Evolutionary conservation across 805 yeast genomes (phyloP), one percentile per base, ranked within the genome.

Genomic region (Sugiyamaella qingdaonensis): DNA sequence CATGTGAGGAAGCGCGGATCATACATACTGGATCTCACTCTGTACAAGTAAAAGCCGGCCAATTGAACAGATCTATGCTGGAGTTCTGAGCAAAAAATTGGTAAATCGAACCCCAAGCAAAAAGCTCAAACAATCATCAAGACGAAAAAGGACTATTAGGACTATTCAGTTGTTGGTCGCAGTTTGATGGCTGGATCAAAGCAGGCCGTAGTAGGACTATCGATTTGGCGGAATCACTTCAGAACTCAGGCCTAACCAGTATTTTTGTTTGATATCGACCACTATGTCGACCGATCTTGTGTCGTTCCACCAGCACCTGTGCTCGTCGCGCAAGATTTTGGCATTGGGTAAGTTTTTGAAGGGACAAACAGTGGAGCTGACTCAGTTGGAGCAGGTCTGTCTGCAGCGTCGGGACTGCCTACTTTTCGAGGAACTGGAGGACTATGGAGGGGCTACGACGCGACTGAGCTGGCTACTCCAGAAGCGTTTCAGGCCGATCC

Each of bases 401-500:
- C 91, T 2, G 90, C 82, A 0, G 73, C 85, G 1, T 84, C 92
- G 0, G 96, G 96, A 0, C 70, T 89, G 13, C 81, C 87, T 2
- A 84, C 92, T 0, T 86, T 84, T 63, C 72, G 89, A 48, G 88
- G 88, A 8, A 68, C 83, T 0, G 82, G 83, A 48, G 92, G 94
- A 0, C 70, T 84, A 29, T 89, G 96, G 96, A 76, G 80, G 55
- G 81, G 81, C 56, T 85, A 80, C 69, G 85, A 85, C 49, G 82
- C 90, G 60, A 83, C 87, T 44, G 96, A 89, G 63, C 73, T 90
- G 43, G 96, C 96, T 7, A 89, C 96, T 0, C 96, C 95, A 0
- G 96, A 89, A 64, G 96, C 96, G 4, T 89, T 90, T 66, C 79
- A 82, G 54, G 73, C 74, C 16, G 91, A 89, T 64, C 96, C 97